Conservation (phyloP, 2,329 filamentous ascomycete genomes). For the Hypoxylon sp. region DNA sequence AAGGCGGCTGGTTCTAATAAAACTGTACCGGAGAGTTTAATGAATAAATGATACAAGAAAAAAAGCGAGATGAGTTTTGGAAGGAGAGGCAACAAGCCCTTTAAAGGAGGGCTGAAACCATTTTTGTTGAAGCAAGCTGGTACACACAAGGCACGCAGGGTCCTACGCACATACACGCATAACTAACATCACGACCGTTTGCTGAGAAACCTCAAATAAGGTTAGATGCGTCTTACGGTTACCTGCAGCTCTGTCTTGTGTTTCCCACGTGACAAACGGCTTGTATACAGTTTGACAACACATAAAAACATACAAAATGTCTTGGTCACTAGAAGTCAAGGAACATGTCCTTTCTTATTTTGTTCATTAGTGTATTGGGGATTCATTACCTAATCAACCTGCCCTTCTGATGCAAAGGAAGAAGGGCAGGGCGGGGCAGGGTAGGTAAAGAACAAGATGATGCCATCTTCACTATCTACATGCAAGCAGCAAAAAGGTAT, state of each 20-base stretch:
- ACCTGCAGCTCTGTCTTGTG: constrained; percentile 57
- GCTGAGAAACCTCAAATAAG: constrained; percentile 56
- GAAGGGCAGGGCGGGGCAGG: background rate
- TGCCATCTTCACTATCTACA: constrained; percentile 18
- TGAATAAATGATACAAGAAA: background rate
- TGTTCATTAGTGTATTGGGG: background rate
- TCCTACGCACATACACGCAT: constrained; percentile 17
- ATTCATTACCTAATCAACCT: constrained; percentile 10
- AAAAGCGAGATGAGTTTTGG: background rate
- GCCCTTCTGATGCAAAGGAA: constrained; percentile 3
- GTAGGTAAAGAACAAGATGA: background rate
- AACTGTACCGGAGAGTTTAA: constrained; percentile 7
- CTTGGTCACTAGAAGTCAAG: constrained; percentile 29
- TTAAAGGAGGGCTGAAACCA: constrained; percentile 23
- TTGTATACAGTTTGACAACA: constrained; percentile 45
- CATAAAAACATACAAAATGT: constrained; percentile 39
- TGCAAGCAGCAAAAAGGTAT: constrained; percentile 10
- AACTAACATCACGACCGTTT: constrained; percentile 54
- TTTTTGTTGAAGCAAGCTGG: constrained; percentile 34
- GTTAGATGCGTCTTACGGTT: constrained; percentile 57
- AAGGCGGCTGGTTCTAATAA: constrained; percentile 17
- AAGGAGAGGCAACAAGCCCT: constrained; percentile 8
- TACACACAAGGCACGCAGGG: constrained; percentile 8
- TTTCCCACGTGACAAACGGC: constrained; percentile 60
- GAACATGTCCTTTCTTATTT: constrained; percentile 8